phyloP scores from a whole-genome alignment of 176 grass and related monocot genomes.

The Oryza glumipatula region DNA sequence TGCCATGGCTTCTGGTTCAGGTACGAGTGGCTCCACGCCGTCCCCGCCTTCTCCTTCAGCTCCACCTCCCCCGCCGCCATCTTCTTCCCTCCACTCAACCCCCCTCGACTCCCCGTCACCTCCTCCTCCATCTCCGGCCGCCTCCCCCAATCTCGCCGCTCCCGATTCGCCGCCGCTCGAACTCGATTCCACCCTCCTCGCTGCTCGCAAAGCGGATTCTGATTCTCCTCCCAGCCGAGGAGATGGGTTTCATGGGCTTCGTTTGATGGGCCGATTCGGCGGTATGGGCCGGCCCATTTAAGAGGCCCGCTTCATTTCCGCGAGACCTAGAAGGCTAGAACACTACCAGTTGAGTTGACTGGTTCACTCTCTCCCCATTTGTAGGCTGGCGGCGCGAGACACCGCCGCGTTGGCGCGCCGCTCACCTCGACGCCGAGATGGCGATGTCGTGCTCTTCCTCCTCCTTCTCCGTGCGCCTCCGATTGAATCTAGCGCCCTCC shows the following conservation, averaged over 20 bases:
- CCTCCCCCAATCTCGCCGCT: background rate
- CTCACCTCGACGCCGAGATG: background rate
- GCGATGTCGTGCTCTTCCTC: constrained; percentile 3
- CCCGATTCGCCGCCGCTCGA: constrained; percentile 7
- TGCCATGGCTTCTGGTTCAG: constrained; percentile 99
- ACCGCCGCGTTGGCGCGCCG: background rate
- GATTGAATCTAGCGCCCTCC: background rate
- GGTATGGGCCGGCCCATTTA: background rate
- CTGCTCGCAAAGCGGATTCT: background rate
- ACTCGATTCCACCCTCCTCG: background rate
- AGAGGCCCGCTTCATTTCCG: background rate
- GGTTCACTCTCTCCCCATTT: background rate
- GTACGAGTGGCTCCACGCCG: constrained; percentile 96
- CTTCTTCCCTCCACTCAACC: constrained; percentile 43
- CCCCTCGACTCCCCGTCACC: constrained; percentile 51
- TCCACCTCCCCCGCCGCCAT: constrained; percentile 76
- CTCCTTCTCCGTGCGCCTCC: constrained; percentile 16
- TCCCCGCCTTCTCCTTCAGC: constrained; percentile 84
- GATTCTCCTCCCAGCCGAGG: background rate
- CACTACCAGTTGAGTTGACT: too few species aligned
- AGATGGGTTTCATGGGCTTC: background rate
- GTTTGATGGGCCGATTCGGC: background rate
- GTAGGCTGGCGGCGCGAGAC: background rate
- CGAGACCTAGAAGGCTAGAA: background rate
- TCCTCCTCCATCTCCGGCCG: constrained; percentile 63